phyloP scores from a whole-genome alignment of 352 stramenopile species.

The Phytophthora gonapodyides region DNA sequence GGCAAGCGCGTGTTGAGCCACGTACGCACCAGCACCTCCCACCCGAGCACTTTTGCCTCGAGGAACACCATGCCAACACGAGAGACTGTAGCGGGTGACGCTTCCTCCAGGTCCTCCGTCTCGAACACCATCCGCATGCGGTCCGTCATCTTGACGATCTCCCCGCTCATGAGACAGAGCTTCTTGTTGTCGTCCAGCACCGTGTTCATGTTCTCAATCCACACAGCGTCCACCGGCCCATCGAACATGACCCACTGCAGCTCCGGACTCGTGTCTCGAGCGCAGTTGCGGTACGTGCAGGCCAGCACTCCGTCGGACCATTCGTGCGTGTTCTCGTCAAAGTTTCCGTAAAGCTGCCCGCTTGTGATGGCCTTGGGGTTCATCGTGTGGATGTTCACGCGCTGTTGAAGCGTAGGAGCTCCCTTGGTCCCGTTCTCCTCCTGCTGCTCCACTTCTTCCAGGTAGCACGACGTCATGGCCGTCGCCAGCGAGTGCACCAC shows the following conservation, averaged over 20 bases:
- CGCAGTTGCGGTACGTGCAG: slow-evolving; percentile 94
- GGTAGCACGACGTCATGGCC: slow-evolving; percentile 74
- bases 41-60: slow-evolving; percentile 91
- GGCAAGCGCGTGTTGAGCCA: slow-evolving; percentile 79
- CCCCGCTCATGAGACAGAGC: slow-evolving; percentile 93
- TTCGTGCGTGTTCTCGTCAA: slow-evolving; percentile 94
- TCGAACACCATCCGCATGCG: slow-evolving; percentile 97
- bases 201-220: slow-evolving; percentile 97
- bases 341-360: slow-evolving; percentile 94
- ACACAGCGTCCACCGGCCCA: slow-evolving; percentile 93
- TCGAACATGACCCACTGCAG: slow-evolving; percentile 96
- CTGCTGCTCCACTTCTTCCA: slow-evolving; percentile 39
- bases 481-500: slow-evolving; percentile 86
- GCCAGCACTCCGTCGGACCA: slow-evolving; percentile 95
- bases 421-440: slow-evolving; percentile 39
- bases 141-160: slow-evolving; percentile 96
- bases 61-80: slow-evolving; percentile 94
- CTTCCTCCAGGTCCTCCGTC: slow-evolving; percentile 91
- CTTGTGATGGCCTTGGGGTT: slow-evolving; percentile 96
- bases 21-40: slow-evolving; percentile 86
- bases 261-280: slow-evolving; percentile 78
- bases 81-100: slow-evolving; percentile 90
- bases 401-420: slow-evolving; percentile 49
- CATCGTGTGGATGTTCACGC: slow-evolving; percentile 88
- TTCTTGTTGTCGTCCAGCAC: slow-evolving; percentile 95